phyloP scores from a whole-genome alignment of 768 basidiomycete genomes.

The Suillus sp. region DNA sequence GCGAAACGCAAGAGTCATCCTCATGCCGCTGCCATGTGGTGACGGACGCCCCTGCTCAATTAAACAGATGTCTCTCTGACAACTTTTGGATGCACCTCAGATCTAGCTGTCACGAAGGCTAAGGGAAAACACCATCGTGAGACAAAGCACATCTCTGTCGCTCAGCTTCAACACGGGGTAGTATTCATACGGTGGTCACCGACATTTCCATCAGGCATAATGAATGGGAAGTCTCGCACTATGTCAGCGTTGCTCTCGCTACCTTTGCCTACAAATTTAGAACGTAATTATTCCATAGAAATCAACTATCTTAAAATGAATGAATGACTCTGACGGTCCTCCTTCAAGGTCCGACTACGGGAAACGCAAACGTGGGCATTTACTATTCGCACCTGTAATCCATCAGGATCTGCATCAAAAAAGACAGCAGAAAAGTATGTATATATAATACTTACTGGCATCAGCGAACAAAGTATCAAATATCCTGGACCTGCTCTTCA shows the following conservation, averaged over 20 bases:
- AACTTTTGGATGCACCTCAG: background rate
- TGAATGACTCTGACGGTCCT: background rate
- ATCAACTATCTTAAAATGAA: background rate
- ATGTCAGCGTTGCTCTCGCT: background rate
- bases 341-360: background rate
- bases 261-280: background rate
- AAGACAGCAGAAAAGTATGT: background rate
- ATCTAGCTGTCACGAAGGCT: background rate
- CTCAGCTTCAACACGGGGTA: background rate
- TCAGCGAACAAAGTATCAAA: conserved; percentile 10
- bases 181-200: background rate
- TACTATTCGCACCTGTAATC: background rate
- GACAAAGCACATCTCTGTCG: background rate
- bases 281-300: background rate
- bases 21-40: background rate
- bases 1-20: background rate
- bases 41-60: background rate
- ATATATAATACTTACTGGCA: background rate
- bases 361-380: background rate
- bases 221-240: background rate
- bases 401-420: background rate
- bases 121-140: background rate
- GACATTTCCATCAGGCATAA: background rate
- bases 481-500: conserved; percentile 34
- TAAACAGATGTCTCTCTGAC: background rate